phyloP scores from a whole-genome alignment of 495 filamentous ascomycete species.

The Neurospora hispaniola region DNA sequence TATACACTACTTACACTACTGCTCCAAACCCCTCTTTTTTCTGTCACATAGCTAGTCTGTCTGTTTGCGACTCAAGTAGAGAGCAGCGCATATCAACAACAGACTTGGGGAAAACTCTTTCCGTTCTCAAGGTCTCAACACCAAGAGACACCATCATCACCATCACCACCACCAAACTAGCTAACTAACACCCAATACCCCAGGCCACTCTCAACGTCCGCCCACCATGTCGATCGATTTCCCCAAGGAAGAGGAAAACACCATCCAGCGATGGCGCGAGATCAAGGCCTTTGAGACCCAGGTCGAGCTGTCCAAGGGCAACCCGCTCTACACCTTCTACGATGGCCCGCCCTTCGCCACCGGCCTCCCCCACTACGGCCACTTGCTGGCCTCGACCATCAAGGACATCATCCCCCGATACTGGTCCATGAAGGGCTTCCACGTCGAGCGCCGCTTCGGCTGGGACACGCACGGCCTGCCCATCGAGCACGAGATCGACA shows the following conservation, averaged over 20 bases:
- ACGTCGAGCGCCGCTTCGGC: constrained; percentile 62
- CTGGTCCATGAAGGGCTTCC: constrained; percentile 94
- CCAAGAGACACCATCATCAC: background rate
- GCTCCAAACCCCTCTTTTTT: background rate
- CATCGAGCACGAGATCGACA: constrained; percentile 97
- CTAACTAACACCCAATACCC: no score
- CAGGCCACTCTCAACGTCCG: background rate
- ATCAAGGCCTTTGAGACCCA: constrained; percentile 72
- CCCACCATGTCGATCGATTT: constrained; percentile 76
- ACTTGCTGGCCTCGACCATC: constrained; percentile 90
- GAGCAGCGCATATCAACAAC: background rate
- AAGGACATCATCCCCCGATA: constrained; percentile 96
- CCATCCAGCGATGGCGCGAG: constrained; percentile 75
- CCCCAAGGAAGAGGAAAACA: constrained; percentile 74
- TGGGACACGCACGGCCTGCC: constrained; percentile 95
- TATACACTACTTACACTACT: background rate
- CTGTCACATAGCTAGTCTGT: background rate
- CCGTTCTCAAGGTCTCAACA: background rate
- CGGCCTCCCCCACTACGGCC: constrained; percentile 88
- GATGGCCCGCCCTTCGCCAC: constrained; percentile 53
- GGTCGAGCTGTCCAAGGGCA: constrained; percentile 46
- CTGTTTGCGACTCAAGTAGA: background rate
- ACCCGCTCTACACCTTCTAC: constrained; percentile 73
- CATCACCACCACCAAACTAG: background rate
- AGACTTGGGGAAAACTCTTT: background rate